phyloP scores from a whole-genome alignment of 1,284 basidiomycete species.

The Fomitopsis pinicola region DNA sequence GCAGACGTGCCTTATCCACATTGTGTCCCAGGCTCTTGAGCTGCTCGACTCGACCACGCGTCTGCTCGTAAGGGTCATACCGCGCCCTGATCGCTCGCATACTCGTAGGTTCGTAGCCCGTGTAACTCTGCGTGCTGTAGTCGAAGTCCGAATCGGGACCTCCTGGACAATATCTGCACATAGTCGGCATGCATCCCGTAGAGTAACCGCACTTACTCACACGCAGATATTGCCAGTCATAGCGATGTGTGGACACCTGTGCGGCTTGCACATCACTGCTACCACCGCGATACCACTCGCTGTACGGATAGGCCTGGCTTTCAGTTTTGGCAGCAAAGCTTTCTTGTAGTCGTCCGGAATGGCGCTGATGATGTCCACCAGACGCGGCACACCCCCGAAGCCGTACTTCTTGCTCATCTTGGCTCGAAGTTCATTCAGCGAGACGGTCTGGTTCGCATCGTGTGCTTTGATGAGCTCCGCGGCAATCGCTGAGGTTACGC shows the following conservation, averaged over 20 bases:
- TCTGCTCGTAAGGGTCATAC: conserved; percentile 99
- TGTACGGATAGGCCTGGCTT: conserved; percentile 94
- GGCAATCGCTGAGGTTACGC: conserved; percentile 93
- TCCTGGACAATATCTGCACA: conserved; percentile 90
- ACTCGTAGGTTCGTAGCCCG: conserved; percentile 95
- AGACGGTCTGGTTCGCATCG: conserved; percentile 72
- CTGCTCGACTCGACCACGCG: conserved; percentile 92
- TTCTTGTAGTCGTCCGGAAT: conserved; percentile 98
- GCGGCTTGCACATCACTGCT: conserved; percentile 99
- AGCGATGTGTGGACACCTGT: conserved; percentile 98
- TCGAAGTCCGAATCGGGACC: conserved; percentile 99
- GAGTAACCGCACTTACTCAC: conserved; percentile 38
- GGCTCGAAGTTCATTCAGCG: conserved; percentile 85
- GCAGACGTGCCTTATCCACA: conserved; percentile 81
- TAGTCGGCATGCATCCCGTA: not conserved
- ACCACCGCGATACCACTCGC: conserved; percentile 99
- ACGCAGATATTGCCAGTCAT: conserved; percentile 99
- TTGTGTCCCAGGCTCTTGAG: conserved; percentile 92
- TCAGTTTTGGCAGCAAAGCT: conserved; percentile 84
- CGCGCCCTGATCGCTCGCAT: conserved; percentile 98
- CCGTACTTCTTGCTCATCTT: conserved; percentile 89
- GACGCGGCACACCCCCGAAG: conserved; percentile 82
- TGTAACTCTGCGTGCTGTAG: conserved; percentile 98
- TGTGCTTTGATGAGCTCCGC: conserved; percentile 91
- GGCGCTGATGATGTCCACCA: conserved; percentile 98